These are phyloP conservation scores for Lactarius evosmus DNA, from an alignment of 768 basidiomycete species.

Conservation along the genomic window DNA sequence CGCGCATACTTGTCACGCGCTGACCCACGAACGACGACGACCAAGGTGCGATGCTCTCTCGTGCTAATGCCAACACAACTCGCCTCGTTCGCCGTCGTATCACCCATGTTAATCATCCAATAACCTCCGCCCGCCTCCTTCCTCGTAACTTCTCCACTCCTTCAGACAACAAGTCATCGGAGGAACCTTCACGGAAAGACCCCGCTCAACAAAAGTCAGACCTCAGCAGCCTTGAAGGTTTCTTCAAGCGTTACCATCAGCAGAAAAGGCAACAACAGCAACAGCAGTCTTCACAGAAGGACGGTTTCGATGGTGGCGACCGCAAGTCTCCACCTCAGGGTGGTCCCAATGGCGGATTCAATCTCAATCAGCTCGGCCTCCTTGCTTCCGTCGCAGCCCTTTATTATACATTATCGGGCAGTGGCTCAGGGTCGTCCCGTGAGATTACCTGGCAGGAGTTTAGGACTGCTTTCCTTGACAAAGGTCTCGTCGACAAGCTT, in stretches of 20 bases:
- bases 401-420: constrained; percentile 56
- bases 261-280: constrained; percentile 22
- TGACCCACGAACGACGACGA: constrained; percentile 14
- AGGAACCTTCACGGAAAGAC: constrained; percentile 22
- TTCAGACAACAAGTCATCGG: constrained; percentile 17
- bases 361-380: constrained; percentile 54
- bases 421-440: constrained; percentile 51
- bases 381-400: constrained; percentile 59
- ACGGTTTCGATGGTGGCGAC: constrained; percentile 38
- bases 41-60: constrained; percentile 25
- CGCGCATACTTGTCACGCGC: constrained; percentile 5
- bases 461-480: constrained; percentile 93
- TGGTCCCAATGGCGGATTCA: constrained; percentile 51
- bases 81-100: constrained; percentile 25
- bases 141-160: constrained; percentile 25
- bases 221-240: constrained; percentile 30
- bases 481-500: constrained; percentile 92
- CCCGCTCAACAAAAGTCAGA: constrained; percentile 24
- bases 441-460: constrained; percentile 99
- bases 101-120: neutral
- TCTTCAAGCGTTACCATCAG: constrained; percentile 31
- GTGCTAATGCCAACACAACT: constrained; percentile 20
- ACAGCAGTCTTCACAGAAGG: constrained; percentile 32
- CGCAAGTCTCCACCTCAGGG: constrained; percentile 46
- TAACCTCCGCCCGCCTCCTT: neutral